Conservation (phyloP, 2,329 filamentous ascomycete species). For the Epichloe sp. region DNA sequence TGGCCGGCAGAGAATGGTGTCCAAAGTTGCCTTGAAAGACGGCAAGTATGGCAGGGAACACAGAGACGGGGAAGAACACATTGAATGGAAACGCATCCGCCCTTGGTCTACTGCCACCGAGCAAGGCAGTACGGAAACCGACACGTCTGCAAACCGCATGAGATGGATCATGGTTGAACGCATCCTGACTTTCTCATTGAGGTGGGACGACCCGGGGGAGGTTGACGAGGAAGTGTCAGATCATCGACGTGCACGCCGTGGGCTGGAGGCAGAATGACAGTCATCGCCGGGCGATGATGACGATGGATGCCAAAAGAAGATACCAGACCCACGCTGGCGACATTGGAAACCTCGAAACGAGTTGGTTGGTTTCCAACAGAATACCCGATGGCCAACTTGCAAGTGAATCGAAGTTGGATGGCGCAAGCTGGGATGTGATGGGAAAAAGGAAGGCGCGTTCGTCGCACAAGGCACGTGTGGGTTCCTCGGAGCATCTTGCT, state of each 20-base stretch:
- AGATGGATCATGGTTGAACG: slow-evolving; percentile 26
- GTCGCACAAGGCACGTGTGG: neutral
- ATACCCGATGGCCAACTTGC: too few species aligned
- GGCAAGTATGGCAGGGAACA: slow-evolving; percentile 17
- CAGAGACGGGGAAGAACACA: slow-evolving; percentile 8
- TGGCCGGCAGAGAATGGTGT: slow-evolving; percentile 23
- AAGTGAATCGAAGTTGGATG: too few species aligned
- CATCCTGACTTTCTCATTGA: slow-evolving; percentile 23
- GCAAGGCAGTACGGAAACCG: slow-evolving; percentile 13
- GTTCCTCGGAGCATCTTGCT: too few species aligned
- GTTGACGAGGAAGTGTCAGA: slow-evolving; percentile 11
- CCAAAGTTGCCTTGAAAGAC: slow-evolving; percentile 24
- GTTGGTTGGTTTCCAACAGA: too few species aligned
- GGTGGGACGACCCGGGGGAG: slow-evolving; percentile 20
- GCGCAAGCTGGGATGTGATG: too few species aligned
- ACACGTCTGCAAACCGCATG: slow-evolving; percentile 19
- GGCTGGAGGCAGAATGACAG: neutral
- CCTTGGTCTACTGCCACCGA: slow-evolving; percentile 19
- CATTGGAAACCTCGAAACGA: too few species aligned
- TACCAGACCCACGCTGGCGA: neutral
- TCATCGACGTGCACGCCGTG: slow-evolving; percentile 6
- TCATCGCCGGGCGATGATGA: neutral
- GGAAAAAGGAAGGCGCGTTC: neutral
- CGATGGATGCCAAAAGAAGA: neutral
- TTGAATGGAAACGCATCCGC: slow-evolving; percentile 19